Percentiles rank a stretch among this genome's conserved stretches.
These are phyloP conservation scores for Xylaria cubensis DNA, from an alignment of 495 filamentous ascomycete genomes.

Conservation along the genomic window DNA sequence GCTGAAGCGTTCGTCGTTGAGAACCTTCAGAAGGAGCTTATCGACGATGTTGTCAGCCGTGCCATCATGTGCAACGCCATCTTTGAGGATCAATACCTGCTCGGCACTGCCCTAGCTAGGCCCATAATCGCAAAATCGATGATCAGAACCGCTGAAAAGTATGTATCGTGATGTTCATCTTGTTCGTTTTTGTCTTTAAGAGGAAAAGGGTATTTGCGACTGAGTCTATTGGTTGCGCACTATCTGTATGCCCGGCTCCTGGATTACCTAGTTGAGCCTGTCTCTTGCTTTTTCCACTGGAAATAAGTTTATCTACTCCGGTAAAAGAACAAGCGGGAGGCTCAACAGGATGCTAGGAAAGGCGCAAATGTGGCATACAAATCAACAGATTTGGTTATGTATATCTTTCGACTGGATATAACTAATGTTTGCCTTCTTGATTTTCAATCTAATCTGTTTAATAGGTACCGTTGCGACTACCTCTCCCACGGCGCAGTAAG, in stretches of 20 bases:
- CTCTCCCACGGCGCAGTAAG: conserved; percentile 70
- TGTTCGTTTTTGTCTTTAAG: conserved; percentile 48
- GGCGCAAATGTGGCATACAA: no score
- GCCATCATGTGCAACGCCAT: conserved; percentile 87
- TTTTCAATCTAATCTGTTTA: conserved; percentile 12
- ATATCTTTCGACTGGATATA: background rate
- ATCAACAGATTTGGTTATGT: no score
- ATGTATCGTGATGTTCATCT: conserved; percentile 48
- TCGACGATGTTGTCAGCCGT: conserved; percentile 85
- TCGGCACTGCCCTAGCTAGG: conserved; percentile 81
- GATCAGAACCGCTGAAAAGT: conserved; percentile 16
- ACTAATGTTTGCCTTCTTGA: conserved; percentile 10
- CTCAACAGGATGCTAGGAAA: no score
- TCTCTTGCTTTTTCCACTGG: no score
- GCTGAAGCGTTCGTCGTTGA: conserved; percentile 67
- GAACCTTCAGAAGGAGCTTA: conserved; percentile 77
- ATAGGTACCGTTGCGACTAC: conserved; percentile 68
- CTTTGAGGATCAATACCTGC: conserved; percentile 73
- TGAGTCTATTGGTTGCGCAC: conserved; percentile 1
- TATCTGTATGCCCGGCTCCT: conserved; percentile 3
- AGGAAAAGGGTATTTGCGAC: conserved; percentile 8
- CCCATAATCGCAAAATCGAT: conserved; percentile 81
- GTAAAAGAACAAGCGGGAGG: no score
- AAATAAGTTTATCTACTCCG: no score
- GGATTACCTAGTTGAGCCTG: background rate